Conservation (phyloP, 345 rosid genomes). For the Lepidium sativum region DNA sequence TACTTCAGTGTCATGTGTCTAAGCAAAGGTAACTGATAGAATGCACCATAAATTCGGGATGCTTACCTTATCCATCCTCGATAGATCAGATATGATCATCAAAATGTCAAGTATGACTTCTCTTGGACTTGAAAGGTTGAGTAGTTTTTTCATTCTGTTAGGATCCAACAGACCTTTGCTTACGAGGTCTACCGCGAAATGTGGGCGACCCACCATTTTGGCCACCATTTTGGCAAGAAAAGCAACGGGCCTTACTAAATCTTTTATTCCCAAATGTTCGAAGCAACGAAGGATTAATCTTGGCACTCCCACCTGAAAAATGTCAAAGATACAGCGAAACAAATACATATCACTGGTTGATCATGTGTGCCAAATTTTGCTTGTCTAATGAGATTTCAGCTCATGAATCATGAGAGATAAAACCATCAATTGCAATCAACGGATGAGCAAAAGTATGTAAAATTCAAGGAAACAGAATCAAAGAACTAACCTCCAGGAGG, state of each 20-base stretch:
- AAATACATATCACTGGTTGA: not conserved
- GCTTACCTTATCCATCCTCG: conserved; percentile 91
- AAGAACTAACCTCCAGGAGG: conserved; percentile 66
- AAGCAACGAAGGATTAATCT: conserved; percentile 56
- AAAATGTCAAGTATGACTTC: conserved; percentile 73
- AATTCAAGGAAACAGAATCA: not conserved
- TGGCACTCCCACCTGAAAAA: conserved; percentile 74
- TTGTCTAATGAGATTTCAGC: not conserved
- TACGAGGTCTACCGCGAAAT: conserved; percentile 78
- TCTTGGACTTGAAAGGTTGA: conserved; percentile 59
- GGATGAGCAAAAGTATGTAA: not conserved
- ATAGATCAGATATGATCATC: conserved; percentile 91
- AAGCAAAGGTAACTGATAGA: not conserved
- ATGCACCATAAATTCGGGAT: conserved; percentile 1
- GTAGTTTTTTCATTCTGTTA: conserved; percentile 64
- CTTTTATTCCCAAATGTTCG: conserved; percentile 73
- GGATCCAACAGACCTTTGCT: conserved; percentile 76
- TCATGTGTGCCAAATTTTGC: not conserved
- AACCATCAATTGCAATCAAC: not conserved
- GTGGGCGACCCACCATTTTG: conserved; percentile 70
- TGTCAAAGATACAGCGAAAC: conserved; percentile 16
- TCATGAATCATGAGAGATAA: not conserved
- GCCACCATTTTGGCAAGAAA: conserved; percentile 90
- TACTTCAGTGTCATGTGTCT: not conserved
- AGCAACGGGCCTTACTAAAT: conserved; percentile 80